Percentiles rank a stretch among this genome's conserved stretches.
Evolutionary conservation across 164 flowering plant species (phyloP).

Genomic region (Echeveria elegans): DNA sequence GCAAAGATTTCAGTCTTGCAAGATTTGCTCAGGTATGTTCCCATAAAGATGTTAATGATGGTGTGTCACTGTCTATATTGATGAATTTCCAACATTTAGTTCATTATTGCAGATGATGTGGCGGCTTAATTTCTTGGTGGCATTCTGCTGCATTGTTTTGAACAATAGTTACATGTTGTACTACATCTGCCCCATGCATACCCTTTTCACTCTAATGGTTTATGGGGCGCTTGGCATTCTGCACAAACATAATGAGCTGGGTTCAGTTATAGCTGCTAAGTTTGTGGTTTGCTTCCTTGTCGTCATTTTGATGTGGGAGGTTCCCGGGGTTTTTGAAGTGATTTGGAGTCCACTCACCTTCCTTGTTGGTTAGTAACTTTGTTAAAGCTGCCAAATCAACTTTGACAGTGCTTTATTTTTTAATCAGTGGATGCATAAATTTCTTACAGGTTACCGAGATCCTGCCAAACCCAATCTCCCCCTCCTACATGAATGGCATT

Average conservation of each 20-base stretch:
- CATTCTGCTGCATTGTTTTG: slow-evolving; percentile 79
- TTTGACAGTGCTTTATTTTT: background rate
- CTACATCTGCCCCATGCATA: slow-evolving; percentile 99
- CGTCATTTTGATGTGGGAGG: slow-evolving; percentile 85
- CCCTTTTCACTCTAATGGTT: slow-evolving; percentile 96
- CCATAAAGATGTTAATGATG: background rate
- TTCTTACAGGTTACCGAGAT: slow-evolving; percentile 64
- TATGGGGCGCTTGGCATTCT: slow-evolving; percentile 87
- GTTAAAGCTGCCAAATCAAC: slow-evolving; percentile 1
- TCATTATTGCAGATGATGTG: slow-evolving; percentile 88
- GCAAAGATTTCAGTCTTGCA: slow-evolving; percentile 88
- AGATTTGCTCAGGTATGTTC: slow-evolving; percentile 80
- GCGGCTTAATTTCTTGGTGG: slow-evolving; percentile 91
- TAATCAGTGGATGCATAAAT: background rate
- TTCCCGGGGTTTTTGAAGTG: slow-evolving; percentile 85
- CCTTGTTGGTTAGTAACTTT: slow-evolving; percentile 55
- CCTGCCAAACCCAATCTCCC: slow-evolving; percentile 47
- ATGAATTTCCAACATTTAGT: slow-evolving; percentile 13
- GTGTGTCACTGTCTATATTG: background rate
- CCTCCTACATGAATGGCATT: slow-evolving; percentile 90
- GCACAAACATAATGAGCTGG: slow-evolving; percentile 75
- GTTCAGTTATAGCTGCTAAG: slow-evolving; percentile 66
- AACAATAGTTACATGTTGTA: slow-evolving; percentile 78
- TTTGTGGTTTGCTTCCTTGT: slow-evolving; percentile 64
- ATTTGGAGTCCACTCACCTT: slow-evolving; percentile 84